A percentile compares a stretch with the other conserved stretches of the same genome.
These are phyloP conservation scores for Flaveria ramosissima DNA, from an alignment of 129 eudicot genomes.

Conservation along the genomic window DNA sequence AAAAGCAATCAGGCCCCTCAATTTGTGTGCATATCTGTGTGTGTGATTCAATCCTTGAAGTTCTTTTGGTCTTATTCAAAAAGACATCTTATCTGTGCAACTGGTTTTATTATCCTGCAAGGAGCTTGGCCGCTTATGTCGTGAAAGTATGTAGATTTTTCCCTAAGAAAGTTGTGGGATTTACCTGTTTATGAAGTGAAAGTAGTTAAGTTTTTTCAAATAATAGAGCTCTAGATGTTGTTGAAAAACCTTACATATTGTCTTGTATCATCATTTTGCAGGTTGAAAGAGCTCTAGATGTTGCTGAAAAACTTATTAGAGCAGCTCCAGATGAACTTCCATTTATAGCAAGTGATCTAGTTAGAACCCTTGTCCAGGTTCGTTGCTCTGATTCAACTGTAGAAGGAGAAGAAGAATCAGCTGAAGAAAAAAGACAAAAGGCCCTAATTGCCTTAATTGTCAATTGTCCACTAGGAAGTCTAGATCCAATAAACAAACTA, in stretches of 20 bases:
- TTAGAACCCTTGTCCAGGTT: slow-evolving; percentile 73
- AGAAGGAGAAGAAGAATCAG: slow-evolving; percentile 94
- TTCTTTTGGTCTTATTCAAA: neutral
- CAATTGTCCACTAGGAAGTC: slow-evolving; percentile 64
- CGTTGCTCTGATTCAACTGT: slow-evolving; percentile 75
- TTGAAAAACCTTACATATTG: neutral
- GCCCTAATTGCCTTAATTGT: slow-evolving; percentile 69
- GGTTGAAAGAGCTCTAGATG: slow-evolving; percentile 95
- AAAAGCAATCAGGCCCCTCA: neutral
- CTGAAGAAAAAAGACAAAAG: slow-evolving; percentile 87
- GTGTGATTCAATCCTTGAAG: neutral
- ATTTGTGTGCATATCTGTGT: neutral
- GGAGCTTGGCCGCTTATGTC: neutral
- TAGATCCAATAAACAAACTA: slow-evolving; percentile 64
- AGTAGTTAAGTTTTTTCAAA: neutral
- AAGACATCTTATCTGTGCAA: neutral
- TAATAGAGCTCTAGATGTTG: no score
- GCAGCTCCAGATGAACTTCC: slow-evolving; percentile 91
- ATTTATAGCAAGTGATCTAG: slow-evolving; percentile 70
- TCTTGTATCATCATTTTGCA: slow-evolving; percentile 34
- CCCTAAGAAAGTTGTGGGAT: neutral
- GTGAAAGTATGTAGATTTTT: neutral
- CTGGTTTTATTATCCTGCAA: neutral
- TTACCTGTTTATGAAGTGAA: neutral
- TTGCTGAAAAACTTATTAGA: slow-evolving; percentile 84